Evolutionary conservation across 257 asterid genomes (phyloP).

Genomic region (Ligustrum vulgare): DNA sequence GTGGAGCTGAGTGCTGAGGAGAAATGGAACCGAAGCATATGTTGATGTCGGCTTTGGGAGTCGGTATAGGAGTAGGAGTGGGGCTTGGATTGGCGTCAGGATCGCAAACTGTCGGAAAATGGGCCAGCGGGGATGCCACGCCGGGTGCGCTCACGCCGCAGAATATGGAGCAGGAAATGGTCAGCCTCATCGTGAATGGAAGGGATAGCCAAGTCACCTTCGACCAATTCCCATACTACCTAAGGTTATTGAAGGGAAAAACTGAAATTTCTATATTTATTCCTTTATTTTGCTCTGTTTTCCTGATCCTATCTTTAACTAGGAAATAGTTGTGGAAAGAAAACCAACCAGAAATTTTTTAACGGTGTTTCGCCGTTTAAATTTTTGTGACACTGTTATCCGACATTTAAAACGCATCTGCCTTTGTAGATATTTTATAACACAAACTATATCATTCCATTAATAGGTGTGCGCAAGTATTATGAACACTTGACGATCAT

Average conservation of each 20-base stretch:
- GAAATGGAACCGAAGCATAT: conserved; percentile 70
- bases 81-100: conserved; percentile 83
- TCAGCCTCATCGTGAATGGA: conserved; percentile 51
- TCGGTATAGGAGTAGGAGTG: conserved; percentile 77
- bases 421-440: not conserved
- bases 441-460: not conserved
- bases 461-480: not conserved
- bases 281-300: not conserved
- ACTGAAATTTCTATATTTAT: not conserved
- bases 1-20: conserved; percentile 15
- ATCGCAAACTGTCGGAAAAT: conserved; percentile 44
- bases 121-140: conserved; percentile 38
- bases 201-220: conserved; percentile 62
- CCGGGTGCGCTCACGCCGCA: conserved; percentile 37
- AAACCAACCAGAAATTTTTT: not conserved
- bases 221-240: conserved; percentile 70
- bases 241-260: conserved; percentile 42
- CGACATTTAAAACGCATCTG: not conserved
- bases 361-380: not conserved
- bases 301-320: not conserved
- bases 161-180: conserved; percentile 70
- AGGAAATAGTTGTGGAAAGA: not conserved
- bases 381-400: not conserved
- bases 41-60: conserved; percentile 73
- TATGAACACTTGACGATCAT: not conserved